Evolutionary conservation across 768 basidiomycete species (phyloP).

Genomic region (Hygrophoropsis aurantiaca): DNA sequence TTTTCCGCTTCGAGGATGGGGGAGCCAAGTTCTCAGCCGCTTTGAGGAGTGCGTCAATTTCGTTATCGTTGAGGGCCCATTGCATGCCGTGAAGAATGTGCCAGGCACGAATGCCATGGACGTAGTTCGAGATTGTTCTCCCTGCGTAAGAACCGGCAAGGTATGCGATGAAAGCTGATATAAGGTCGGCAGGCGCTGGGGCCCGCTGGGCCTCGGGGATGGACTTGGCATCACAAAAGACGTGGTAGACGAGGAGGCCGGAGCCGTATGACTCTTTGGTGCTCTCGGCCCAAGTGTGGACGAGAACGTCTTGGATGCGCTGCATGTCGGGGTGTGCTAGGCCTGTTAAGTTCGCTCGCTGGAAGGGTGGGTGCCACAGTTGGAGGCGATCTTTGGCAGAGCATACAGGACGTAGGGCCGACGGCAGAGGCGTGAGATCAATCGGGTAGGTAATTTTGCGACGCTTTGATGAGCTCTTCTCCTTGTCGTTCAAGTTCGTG

Average conservation of each 20-base stretch:
- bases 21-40: background rate
- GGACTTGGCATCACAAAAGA: conserved; percentile 18
- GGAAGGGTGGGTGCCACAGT: background rate
- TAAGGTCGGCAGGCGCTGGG: conserved; percentile 1
- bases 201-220: background rate
- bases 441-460: conserved; percentile 1
- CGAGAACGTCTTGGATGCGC: background rate
- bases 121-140: conserved; percentile 5
- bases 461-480: background rate
- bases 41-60: background rate
- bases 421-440: background rate
- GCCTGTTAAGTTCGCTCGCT: background rate
- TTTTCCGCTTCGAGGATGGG: conserved; percentile 22
- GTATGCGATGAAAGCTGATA: conserved; percentile 9
- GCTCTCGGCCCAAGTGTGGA: conserved; percentile 4
- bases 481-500: background rate
- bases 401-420: conserved; percentile 3
- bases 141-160: conserved; percentile 1
- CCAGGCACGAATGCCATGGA: conserved; percentile 18
- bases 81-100: conserved; percentile 1
- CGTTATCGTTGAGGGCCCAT: background rate
- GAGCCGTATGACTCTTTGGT: conserved; percentile 22
- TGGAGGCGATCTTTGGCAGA: background rate
- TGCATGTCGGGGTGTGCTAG: background rate
- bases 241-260: conserved; percentile 24